Base-by-base conservation (phyloP, 1,284 basidiomycete species). In the Ustilago xerochloae region DNA sequence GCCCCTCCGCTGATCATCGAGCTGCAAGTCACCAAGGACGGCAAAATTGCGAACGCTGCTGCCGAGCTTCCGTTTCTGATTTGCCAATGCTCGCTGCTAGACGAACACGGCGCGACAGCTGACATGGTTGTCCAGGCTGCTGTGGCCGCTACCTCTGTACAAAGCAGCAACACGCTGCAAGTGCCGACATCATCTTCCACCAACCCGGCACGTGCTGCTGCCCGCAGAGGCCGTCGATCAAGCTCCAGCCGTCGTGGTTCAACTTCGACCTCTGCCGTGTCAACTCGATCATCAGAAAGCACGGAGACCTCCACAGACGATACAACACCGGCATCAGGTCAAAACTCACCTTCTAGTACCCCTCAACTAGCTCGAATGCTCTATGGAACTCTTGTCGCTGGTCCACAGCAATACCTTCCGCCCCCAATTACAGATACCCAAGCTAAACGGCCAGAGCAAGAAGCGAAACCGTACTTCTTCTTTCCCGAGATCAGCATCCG, bases 401-500 rank as follows among this genome's bases (percentile, higher is more conserved):
- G 61, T 20, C 60, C 77, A 5, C 70, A 69, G 35, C 59, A 38
- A 22, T 58, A 63, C 26, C 22, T 39, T 0, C 35, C 63, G 30
- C 70, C 35, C 6, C 6, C 41, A 12, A 10, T 2, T 2, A 26
- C 20, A 8, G 22, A 22, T 8, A 6, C 22, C 22, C 22, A 22
- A 22, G 9, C 41, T 24, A 13, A 8, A 12, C 13, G n/a, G 12
- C 8, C 6, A 13, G 50, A 32, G 22, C 32, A 46, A 4, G 48
- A 43, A 18, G 45, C 61, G 8, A 63, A 60, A 30, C 43, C 60
- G 1, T 73, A 63, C 46, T 75, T 80, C 18, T 65, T 80, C 61
- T 80, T 80, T 35, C 73, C 78, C 46, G 78, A 80, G 47, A 68
- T 80, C 46, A 72, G 69, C 36, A 49, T 80, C 29, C 53, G 78